phyloP scores from a whole-genome alignment of 371 early-diverging fungal genomes.

The Apophysomyces sp. region DNA sequence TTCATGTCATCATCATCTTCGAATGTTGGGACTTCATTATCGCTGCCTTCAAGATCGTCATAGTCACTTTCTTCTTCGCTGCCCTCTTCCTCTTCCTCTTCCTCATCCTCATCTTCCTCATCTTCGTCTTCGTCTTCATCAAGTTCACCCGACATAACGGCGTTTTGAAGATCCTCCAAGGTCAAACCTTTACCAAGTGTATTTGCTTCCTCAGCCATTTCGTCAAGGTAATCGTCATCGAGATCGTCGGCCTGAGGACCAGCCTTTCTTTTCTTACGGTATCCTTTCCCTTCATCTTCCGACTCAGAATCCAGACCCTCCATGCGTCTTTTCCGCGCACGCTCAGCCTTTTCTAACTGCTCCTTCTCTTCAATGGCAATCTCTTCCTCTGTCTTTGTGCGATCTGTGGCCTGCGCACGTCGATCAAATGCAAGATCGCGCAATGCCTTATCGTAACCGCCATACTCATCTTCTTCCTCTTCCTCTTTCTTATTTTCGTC shows the following conservation, averaged over 20 bases:
- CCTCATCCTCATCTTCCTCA: conserved; percentile 52
- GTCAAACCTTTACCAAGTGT: conserved; percentile 48
- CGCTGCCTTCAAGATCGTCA: conserved; percentile 47
- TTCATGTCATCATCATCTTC: conserved; percentile 57
- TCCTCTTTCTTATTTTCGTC: conserved; percentile 22
- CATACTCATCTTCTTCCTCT: conserved; percentile 38
- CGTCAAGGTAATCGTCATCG: conserved; percentile 70
- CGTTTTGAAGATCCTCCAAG: conserved; percentile 50
- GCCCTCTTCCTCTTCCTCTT: conserved; percentile 33
- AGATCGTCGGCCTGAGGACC: conserved; percentile 82
- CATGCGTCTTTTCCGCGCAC: conserved; percentile 86
- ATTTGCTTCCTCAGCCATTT: conserved; percentile 40
- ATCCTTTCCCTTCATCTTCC: conserved; percentile 58
- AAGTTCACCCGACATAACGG: conserved; percentile 31
- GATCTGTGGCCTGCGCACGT: conserved; percentile 87
- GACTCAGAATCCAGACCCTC: conserved; percentile 72
- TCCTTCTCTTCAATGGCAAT: conserved; percentile 80
- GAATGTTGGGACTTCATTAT: conserved; percentile 28
- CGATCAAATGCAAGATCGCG: conserved; percentile 80
- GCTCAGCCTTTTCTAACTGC: conserved; percentile 83
- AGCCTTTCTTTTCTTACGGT: conserved; percentile 37
- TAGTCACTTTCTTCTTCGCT: conserved; percentile 34
- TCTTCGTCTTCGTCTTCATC: conserved; percentile 43
- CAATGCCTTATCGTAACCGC: conserved; percentile 77
- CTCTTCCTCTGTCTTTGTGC: conserved; percentile 94